Percentiles rank a stretch among this genome's conserved stretches.
phyloP scores from a whole-genome alignment of 1,284 basidiomycete species.

The Xerocomus nothofagi region DNA sequence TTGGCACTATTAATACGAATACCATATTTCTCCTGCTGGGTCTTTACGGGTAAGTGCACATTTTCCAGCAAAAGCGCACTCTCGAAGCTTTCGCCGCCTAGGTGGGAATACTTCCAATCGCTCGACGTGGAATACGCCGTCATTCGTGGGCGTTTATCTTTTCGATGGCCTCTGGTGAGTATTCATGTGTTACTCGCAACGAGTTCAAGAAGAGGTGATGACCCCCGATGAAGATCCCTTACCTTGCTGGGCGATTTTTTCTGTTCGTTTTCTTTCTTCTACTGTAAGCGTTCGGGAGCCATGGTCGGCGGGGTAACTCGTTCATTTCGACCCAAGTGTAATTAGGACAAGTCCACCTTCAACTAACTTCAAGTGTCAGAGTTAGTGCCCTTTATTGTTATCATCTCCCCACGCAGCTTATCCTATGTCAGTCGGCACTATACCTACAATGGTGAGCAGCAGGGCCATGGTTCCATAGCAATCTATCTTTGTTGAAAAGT shows the following conservation, averaged over 20 bases:
- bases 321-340: constrained; percentile 7
- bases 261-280: constrained; percentile 15
- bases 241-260: constrained; percentile 15
- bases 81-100: neutral
- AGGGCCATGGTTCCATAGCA: neutral
- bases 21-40: constrained; percentile 14
- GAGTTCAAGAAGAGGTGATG: neutral
- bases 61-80: neutral
- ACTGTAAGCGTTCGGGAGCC: constrained; percentile 7
- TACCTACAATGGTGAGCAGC: constrained; percentile 7
- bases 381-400: constrained; percentile 18
- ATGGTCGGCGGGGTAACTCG: neutral
- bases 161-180: constrained; percentile 25
- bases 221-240: constrained; percentile 22
- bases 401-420: neutral
- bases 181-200: neutral
- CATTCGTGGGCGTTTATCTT: constrained; percentile 14
- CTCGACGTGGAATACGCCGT: constrained; percentile 16
- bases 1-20: neutral
- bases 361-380: neutral
- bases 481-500: neutral
- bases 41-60: constrained; percentile 17
- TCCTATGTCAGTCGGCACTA: neutral
- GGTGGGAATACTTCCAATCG: constrained; percentile 27
- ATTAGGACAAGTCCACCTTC: neutral